Evolutionary conservation across 495 filamentous ascomycete species (phyloP).

Genomic region (Xanthoparmelia taractica): DNA sequence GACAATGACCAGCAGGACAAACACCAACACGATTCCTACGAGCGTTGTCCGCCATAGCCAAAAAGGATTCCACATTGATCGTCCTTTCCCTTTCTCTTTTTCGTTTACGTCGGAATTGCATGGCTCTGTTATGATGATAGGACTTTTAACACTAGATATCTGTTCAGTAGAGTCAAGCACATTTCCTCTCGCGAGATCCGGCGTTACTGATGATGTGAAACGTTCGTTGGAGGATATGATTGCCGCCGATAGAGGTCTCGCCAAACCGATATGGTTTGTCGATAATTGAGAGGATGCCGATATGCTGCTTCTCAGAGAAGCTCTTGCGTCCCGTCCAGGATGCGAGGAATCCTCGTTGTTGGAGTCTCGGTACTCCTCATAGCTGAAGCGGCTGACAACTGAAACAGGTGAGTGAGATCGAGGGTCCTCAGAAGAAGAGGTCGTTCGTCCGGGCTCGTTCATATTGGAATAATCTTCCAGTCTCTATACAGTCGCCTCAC

Average conservation of each 20-base stretch:
- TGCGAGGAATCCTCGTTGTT: background rate
- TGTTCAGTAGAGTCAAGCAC: background rate
- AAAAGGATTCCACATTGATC: background rate
- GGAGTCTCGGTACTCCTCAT: background rate
- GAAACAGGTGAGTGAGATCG: background rate
- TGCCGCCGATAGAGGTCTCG: conserved; percentile 1
- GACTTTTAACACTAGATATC: background rate
- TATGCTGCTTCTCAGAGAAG: background rate
- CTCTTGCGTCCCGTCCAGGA: background rate
- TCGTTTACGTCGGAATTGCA: background rate
- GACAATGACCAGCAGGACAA: background rate
- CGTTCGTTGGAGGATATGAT: background rate
- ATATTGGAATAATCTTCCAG: background rate
- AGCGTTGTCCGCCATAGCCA: conserved; percentile 1
- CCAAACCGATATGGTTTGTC: background rate
- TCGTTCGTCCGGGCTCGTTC: background rate
- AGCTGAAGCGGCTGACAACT: background rate
- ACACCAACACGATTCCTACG: background rate
- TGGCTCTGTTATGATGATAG: background rate
- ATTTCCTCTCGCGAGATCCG: background rate
- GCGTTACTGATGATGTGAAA: background rate
- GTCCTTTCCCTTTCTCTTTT: background rate
- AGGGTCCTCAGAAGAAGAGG: background rate
- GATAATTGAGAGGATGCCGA: background rate
- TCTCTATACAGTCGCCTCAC: background rate